Percentiles rank a stretch among this genome's conserved stretches.
Evolutionary conservation across 2,329 filamentous ascomycete genomes (phyloP).

Genomic region (Arthrobotrys iridis): DNA sequence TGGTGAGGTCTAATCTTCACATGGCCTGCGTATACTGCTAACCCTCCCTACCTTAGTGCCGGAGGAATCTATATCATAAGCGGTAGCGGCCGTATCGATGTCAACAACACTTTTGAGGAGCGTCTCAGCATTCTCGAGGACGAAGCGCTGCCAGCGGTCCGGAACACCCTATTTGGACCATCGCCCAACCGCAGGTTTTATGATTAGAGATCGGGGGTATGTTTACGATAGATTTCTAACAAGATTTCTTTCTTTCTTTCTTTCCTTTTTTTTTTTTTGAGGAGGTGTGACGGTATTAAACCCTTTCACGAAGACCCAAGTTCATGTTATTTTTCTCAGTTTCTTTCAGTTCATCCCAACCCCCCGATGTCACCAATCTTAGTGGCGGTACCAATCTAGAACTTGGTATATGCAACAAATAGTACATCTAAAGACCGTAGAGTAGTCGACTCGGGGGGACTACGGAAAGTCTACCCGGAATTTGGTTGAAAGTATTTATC

Average conservation of each 20-base stretch:
- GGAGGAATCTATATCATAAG: conserved; percentile 85
- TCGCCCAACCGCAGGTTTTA: conserved; percentile 96
- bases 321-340: too few relatives aligned
- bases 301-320: too few relatives aligned
- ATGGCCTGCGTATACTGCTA: neutral
- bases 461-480: neutral
- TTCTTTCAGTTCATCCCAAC: too few relatives aligned
- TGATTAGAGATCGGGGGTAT: conserved; percentile 70
- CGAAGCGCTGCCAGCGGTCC: conserved; percentile 82
- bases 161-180: conserved; percentile 87
- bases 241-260: too few relatives aligned
- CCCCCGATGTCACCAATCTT: neutral
- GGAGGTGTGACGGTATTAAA: too few relatives aligned
- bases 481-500: conserved; percentile 56
- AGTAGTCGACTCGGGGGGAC: neutral
- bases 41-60: conserved; percentile 68
- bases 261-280: neutral
- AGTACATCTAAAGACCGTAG: neutral
- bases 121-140: conserved; percentile 85
- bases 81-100: conserved; percentile 90
- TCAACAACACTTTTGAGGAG: conserved; percentile 98
- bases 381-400: too few relatives aligned
- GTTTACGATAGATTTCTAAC: neutral
- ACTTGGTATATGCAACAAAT: too few relatives aligned
- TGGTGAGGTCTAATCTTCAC: conserved; percentile 73